Base-by-base conservation (phyloP, 805 yeast genomes). In the Clavispora carvajalis region DNA sequence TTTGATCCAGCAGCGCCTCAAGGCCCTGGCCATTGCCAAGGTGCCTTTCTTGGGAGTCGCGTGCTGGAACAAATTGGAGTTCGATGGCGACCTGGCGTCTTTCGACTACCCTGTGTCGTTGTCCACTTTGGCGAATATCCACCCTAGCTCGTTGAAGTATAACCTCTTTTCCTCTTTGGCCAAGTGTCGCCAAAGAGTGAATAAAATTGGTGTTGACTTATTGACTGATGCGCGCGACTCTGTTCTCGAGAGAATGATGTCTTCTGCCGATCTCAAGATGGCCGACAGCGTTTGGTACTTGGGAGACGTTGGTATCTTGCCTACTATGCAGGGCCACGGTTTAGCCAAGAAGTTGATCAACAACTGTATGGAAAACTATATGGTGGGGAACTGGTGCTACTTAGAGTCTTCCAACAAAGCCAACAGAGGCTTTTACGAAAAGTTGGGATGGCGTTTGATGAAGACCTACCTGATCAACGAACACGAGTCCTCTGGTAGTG, bases 321-420 rank as follows among this genome's bases (percentile, higher is more conserved):
- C 81, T 7, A 56, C 68, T 30, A 79, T 79, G 61, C 64, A 79
- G 53, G 83, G 84, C 39, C 74, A 74, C 51, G 82, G 82, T 17
- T 65, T 76, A 48, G 80, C 80, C 25, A 66, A 76, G 53, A 60
- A 67, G 44, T 61, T 79, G 44, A 60, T 78, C 37, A 73, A 76
- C 45, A 68, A 65, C 54, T 76, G 74, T 38, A 63, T 76, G 40
- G 71, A 73, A 31, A 64, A 72, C 44, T 75, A 61, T 53, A 62
- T 74, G 44, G 65, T 60, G 36, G 54, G 55, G 36, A 44, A 44
- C 40, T 64, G 60, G 57, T 55, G 59, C 42, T 79, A 79, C 55
- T 66, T 79, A 45, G 85, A 79, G 57, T 69, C 78, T 36, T 76
- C 83, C 19, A 77, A 75, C 57, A 74, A 74, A 9, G 64, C 69